phyloP scores from a whole-genome alignment of 192 early-diverging fungal species.

The Diversispora epigaea region DNA sequence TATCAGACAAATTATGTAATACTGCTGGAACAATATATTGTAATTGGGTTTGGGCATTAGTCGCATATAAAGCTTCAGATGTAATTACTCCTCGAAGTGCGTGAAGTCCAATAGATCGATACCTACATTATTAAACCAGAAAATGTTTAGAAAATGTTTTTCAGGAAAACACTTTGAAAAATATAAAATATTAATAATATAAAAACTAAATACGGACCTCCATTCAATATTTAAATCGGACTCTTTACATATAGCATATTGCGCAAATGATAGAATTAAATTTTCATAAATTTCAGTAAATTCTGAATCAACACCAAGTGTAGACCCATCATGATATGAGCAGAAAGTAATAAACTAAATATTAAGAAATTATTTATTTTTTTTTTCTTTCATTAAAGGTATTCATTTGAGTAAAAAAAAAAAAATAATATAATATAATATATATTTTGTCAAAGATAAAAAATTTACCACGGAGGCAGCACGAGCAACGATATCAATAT shows the following conservation, averaged over 20 bases:
- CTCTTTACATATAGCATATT: conserved; percentile 39
- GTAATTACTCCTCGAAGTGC: conserved; percentile 62
- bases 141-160: too few relatives aligned
- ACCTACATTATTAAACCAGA: conserved; percentile 32
- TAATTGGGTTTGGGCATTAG: conserved; percentile 60
- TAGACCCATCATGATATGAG: conserved; percentile 64
- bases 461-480: conserved; percentile 60
- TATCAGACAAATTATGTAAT: conserved; percentile 40
- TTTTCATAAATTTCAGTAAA: conserved; percentile 57
- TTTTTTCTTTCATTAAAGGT: too few relatives aligned
- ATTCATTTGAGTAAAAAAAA: not conserved
- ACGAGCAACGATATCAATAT: conserved; percentile 59
- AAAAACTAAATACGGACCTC: conserved; percentile 32
- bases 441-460: not conserved
- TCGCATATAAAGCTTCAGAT: conserved; percentile 61
- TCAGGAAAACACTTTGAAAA: not conserved
- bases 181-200: too few relatives aligned
- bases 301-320: conserved; percentile 67
- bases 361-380: conserved; percentile 20
- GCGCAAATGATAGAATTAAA: conserved; percentile 56
- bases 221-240: conserved; percentile 20
- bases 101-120: conserved; percentile 58
- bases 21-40: conserved; percentile 60
- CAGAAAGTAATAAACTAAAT: conserved; percentile 72
- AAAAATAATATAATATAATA: not conserved